Evolutionary conservation across 352 stramenopile genomes (phyloP), one percentile per base, ranked within the genome.

Genomic region (Pseudoperonospora humuli): DNA sequence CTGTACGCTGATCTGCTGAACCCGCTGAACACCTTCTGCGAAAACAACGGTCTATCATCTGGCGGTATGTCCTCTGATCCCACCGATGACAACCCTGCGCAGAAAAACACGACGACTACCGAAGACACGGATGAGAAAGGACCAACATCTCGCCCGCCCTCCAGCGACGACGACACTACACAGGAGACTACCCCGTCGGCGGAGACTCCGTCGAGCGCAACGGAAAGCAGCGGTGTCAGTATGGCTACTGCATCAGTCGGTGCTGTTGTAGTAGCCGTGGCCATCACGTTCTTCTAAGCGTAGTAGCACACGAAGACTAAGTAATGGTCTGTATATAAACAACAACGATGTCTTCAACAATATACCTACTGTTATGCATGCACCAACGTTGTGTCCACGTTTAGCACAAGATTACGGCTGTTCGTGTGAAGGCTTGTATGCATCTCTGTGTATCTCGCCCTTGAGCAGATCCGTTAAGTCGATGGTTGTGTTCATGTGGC

Each of bases 1-100:
- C 32, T 72, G 41, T 57, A 67, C 41, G 50, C 56, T 25, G 50
- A 68, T 36, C 54, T 72, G 14, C 46, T 71, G 27, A 57, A 50
- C 23, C 57, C 61, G 1, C 35, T 64, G 24, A 31, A 11, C 5
- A 33, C 27, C 18, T 46, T 57, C 39, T 70, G 61, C 61, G 24
- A 32, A 7, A 7, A 26, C 7, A 26, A 8, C 4, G 23, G 4
- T 26, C 4, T 4, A 8, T 26, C 23, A 17, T 0, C 27, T 5
- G 34, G 40, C 43, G 33, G 20, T 14, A 29, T 35, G 4, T 20
- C 36, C 13, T 38, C 46, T 35, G 11, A 8, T 1, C 26, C 1
- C 26, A 5, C 26, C 26, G 5, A 14, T 3, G 0, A 14, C 4
- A 7, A 29, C 26, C 1, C 8, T 29, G 26, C 1, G 9, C 7